Evolutionary conservation across 441 rosid species (phyloP), one percentile per base, ranked within the genome.

Genomic region (Eruca vesicaria): DNA sequence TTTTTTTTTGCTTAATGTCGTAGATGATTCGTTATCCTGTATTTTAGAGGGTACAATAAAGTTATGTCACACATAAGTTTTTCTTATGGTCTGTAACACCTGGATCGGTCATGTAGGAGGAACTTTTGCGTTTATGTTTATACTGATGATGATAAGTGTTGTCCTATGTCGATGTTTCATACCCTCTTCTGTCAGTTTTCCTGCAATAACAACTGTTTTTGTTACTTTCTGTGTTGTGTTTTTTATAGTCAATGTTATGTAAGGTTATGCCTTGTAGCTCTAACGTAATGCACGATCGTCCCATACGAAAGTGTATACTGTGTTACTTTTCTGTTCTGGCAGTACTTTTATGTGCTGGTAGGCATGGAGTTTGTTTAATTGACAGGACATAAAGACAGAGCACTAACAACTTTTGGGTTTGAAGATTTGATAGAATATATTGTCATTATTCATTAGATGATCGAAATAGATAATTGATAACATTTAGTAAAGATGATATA

Each of bases 111-210:
- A 18, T 60, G 62, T 62, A n/a, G n/a, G 1, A 68, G 59, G 29
- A 69, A 55, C 75, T 41, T 76, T 64, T 69, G 66, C 60, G 14
- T 23, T 57, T 63, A 23, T 63, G 66, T 69, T 69, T 56, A 76
- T 70, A 76, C 66, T 56, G 71, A 23, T 63, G 60, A 63, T 69
- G 60, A 55, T 69, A 76, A 69, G 66, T 76, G 75, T 69, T 63
- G 52, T 74, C 38, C n/a, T 56, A 19, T 10, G 23, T 18, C 66
- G 29, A 66, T 58, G 48, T 41, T 28, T 55, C 48, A 52, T 65
- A 65, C 35, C 15, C 19, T 23, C 15, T 38, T n/a, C 35, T 66
- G 26, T 35, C 68, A 59, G 41, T 33, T 74, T 66, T n/a, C 32
- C 68, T 59, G 55, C 31, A 64, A 63, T 63, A 21, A 53, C 28